Base-by-base conservation (phyloP, 345 rosid species). In the Linum usitatissimum region DNA sequence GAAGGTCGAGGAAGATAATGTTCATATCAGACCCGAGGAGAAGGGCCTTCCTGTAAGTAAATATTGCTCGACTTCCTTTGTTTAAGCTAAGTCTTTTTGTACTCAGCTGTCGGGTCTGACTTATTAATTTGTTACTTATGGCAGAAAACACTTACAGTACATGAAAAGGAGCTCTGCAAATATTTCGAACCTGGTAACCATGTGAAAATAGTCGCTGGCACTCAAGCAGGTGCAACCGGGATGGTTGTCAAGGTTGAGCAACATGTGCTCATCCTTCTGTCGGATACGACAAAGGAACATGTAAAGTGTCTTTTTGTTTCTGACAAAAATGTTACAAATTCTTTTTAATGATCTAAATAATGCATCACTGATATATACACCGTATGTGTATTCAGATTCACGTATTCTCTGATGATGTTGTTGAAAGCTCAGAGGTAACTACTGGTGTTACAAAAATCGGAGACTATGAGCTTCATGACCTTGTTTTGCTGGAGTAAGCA, bases 221-320 rank as follows among this genome's bases (percentile, higher is more conserved):
- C 94, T 14, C 96, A 93, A 57, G 85, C 78, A 80, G 97, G 99
- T 73, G 84, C 94, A 15, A 90, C 99, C 6, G 99, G 99, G 66
- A 93, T 93, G 99, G 96, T 93, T 67, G 79, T 93, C 60, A 90
- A 90, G 82, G 99, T 90, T 71, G 99, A 90, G 60, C 96, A 87
- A 64, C 99, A 93, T 74, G 90, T 86, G 57, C 96, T 93, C 64
- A 81, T 87, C 65, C 77, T 93, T 77, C 70, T 87, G 60, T 87
- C 96, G 20, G 97, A 90, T 75, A 90, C 99, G 5, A 90, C 94
- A 15, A 93, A 90, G 79, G 97, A 93, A 76, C 84, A 90, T 75
- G 97, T 90, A 74, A 88, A 13, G 30, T 42, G 21, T 9, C 5
- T n/a, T 28, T 12, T 3, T 15, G 51, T 45, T 45, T 15, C 17